These are phyloP conservation scores for Zygoascus meyerae DNA, from an alignment of 1,139 yeast genomes.

Conservation along the genomic window DNA sequence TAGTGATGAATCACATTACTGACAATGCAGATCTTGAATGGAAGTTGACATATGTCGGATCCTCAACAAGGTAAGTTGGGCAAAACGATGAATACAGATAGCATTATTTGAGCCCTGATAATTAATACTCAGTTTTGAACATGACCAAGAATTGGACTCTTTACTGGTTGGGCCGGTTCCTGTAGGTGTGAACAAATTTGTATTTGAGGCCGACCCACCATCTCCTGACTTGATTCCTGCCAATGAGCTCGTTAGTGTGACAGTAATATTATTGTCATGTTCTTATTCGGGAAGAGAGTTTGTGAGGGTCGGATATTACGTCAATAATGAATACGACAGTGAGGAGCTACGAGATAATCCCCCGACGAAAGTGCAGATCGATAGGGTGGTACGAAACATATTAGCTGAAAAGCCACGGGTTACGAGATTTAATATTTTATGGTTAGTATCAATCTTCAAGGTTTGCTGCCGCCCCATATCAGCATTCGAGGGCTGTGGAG, in stretches of 20 bases:
- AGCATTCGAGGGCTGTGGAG: slow-evolving; percentile 31
- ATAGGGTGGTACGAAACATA: slow-evolving; percentile 88
- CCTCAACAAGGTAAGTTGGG: slow-evolving; percentile 58
- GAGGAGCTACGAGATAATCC: slow-evolving; percentile 93
- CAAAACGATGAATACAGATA: neutral
- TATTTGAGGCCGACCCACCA: slow-evolving; percentile 94
- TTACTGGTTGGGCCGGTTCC: slow-evolving; percentile 97
- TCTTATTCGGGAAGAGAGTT: slow-evolving; percentile 90
- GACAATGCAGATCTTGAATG: slow-evolving; percentile 69
- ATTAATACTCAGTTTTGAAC: slow-evolving; percentile 49
- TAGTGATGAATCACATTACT: neutral
- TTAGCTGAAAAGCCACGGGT: slow-evolving; percentile 97
- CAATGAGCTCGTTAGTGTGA: slow-evolving; percentile 87
- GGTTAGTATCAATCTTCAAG: slow-evolving; percentile 49
- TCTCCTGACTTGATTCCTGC: slow-evolving; percentile 94
- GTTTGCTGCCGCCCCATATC: too few relatives aligned
- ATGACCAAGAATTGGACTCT: slow-evolving; percentile 94
- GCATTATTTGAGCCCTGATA: neutral
- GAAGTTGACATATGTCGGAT: slow-evolving; percentile 95
- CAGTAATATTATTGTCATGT: slow-evolving; percentile 87
- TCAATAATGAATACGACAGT: slow-evolving; percentile 89
- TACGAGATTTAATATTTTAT: slow-evolving; percentile 89
- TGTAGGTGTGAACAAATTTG: slow-evolving; percentile 89
- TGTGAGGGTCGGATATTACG: slow-evolving; percentile 95
- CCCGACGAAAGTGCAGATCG: slow-evolving; percentile 89